These are phyloP conservation scores for Podospora conica DNA, from an alignment of 495 filamentous ascomycete genomes.

Conservation along the genomic window DNA sequence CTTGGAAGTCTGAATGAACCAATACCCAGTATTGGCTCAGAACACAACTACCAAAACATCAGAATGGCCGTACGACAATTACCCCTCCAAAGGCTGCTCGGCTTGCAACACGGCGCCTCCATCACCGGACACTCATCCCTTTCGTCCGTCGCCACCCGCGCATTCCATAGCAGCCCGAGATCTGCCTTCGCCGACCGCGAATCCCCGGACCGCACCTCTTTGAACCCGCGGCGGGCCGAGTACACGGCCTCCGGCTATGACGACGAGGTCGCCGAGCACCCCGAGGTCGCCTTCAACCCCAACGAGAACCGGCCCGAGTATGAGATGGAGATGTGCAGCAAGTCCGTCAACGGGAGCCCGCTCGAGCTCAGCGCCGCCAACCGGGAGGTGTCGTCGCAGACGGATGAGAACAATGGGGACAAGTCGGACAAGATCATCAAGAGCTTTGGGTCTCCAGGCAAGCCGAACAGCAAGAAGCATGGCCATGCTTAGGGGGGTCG, in stretches of 20 bases:
- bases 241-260: conserved; percentile 33
- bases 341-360: conserved; percentile 28
- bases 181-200: conserved; percentile 26
- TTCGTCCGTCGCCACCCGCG: not conserved
- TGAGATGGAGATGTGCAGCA: conserved; percentile 18
- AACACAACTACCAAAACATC: not conserved
- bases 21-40: not conserved
- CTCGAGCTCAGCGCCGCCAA: conserved; percentile 36
- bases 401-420: not conserved
- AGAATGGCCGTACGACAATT: conserved; percentile 2
- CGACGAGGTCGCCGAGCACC: conserved; percentile 31
- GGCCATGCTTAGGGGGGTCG: not conserved
- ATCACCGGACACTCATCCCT: not conserved
- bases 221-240: conserved; percentile 36
- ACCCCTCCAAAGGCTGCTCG: not conserved
- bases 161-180: not conserved
- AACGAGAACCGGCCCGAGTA: conserved; percentile 35
- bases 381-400: conserved; percentile 22
- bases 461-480: conserved; percentile 24
- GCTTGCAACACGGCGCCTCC: not conserved
- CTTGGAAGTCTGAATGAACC: not conserved
- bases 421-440: conserved; percentile 10
- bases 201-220: conserved; percentile 37
- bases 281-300: conserved; percentile 37
- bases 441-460: conserved; percentile 5